These are phyloP conservation scores for Colletotrichum cereale DNA, from an alignment of 2,329 filamentous ascomycete genomes.

Conservation along the genomic window DNA sequence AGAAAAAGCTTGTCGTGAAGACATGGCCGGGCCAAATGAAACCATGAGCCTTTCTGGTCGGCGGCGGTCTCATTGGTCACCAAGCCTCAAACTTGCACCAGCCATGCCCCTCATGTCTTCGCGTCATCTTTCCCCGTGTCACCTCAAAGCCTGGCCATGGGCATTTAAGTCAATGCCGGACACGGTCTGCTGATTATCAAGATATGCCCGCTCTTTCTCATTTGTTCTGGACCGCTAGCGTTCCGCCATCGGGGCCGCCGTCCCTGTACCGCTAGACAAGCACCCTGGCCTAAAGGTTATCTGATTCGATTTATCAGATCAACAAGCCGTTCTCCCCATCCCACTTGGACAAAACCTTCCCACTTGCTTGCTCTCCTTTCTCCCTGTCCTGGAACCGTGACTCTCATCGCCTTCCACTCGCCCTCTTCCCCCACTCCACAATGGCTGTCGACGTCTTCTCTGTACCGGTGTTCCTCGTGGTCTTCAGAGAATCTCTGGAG, in stretches of 20 bases:
- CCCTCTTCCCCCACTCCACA: conserved; percentile 30
- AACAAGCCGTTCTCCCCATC: neutral
- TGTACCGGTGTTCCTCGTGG: conserved; percentile 88
- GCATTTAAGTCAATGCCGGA: neutral
- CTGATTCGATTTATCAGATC: conserved; percentile 35
- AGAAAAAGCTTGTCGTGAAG: conserved; percentile 24
- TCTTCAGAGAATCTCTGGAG: conserved; percentile 88
- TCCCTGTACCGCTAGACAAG: neutral
- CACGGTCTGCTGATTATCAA: conserved; percentile 29
- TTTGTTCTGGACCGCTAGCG: conserved; percentile 15
- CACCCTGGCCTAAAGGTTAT: conserved; percentile 24
- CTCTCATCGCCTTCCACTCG: neutral
- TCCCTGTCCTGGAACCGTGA: neutral
- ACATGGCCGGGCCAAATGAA: neutral
- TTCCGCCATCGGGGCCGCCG: conserved; percentile 9
- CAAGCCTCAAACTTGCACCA: conserved; percentile 5
- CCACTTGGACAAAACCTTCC: conserved; percentile 5
- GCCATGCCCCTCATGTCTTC: conserved; percentile 4
- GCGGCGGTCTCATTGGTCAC: conserved; percentile 2
- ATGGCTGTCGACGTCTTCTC: conserved; percentile 80
- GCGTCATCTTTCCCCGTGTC: conserved; percentile 17
- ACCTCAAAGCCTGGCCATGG: neutral
- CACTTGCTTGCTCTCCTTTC: neutral
- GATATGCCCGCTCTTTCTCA: conserved; percentile 18
- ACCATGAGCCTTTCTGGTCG: conserved; percentile 4